These are phyloP conservation scores for Linnemannia elongata DNA, from an alignment of 192 early-diverging fungal genomes.

Conservation along the genomic window DNA sequence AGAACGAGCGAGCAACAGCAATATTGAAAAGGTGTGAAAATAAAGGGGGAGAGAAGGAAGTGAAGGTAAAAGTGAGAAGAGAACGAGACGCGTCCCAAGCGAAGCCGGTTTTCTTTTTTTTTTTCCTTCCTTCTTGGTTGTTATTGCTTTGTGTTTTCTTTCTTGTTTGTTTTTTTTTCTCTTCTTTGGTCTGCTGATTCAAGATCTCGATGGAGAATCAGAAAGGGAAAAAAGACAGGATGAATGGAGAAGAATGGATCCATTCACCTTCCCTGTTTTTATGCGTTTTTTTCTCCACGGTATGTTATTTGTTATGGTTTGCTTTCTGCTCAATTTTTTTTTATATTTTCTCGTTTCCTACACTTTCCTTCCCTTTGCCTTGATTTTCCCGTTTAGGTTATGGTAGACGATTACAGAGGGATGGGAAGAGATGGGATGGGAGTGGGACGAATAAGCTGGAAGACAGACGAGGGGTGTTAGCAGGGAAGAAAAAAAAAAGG, in stretches of 20 bases:
- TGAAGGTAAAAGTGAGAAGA: neutral
- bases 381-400: slow-evolving; percentile 12
- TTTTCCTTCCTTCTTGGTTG: neutral
- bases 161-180: neutral
- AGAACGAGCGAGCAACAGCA: neutral
- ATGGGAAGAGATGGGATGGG: slow-evolving; percentile 1
- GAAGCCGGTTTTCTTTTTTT: neutral
- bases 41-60: neutral
- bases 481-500: slow-evolving; percentile 19
- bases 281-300: neutral
- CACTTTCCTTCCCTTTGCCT: neutral
- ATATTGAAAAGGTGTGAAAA: neutral
- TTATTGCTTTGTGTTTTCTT: neutral
- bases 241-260: neutral
- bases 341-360: neutral
- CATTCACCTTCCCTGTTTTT: neutral
- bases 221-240: slow-evolving; percentile 8
- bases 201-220: neutral
- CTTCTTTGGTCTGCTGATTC: neutral
- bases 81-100: neutral
- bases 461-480: neutral
- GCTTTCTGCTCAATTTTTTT: neutral
- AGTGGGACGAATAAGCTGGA: neutral
- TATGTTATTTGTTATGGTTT: slow-evolving; percentile 11
- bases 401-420: slow-evolving; percentile 13